Evolutionary conservation across 1,284 basidiomycete genomes (phyloP).

Genomic region (Baeospora myosura): DNA sequence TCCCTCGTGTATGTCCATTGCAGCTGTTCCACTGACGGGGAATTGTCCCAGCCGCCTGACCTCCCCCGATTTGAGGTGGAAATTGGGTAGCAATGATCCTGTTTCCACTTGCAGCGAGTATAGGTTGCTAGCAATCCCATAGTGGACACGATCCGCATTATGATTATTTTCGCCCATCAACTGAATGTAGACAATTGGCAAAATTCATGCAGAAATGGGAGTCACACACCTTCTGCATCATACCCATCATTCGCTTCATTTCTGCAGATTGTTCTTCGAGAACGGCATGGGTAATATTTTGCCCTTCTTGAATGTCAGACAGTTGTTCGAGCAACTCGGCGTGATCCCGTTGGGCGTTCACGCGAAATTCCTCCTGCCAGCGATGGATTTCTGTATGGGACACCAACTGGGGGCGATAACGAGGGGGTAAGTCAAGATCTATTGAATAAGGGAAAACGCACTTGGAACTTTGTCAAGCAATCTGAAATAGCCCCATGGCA

Average conservation of each 20-base stretch:
- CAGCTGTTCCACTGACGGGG: conserved; percentile 41
- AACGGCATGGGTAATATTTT: conserved; percentile 23
- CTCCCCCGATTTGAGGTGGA: conserved; percentile 43
- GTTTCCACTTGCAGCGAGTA: conserved; percentile 38
- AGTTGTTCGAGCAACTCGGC: conserved; percentile 33
- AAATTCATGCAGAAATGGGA: background rate
- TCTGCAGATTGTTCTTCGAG: conserved; percentile 20
- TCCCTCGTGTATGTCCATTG: conserved; percentile 47
- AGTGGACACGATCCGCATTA: conserved; percentile 27
- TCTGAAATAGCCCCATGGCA: conserved; percentile 35
- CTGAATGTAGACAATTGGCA: conserved; percentile 13
- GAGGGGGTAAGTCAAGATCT: background rate
- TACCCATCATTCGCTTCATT: conserved; percentile 31
- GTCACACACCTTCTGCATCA: conserved; percentile 36
- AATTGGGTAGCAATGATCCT: conserved; percentile 37
- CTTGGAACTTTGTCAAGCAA: conserved; percentile 36
- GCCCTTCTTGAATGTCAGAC: conserved; percentile 33
- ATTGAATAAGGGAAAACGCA: conserved; percentile 17
- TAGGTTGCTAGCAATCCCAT: conserved; percentile 39
- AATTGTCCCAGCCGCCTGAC: conserved; percentile 38
- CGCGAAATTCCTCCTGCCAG: conserved; percentile 38
- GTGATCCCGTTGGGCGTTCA: conserved; percentile 32
- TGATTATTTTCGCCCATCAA: conserved; percentile 27
- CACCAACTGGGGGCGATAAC: conserved; percentile 17
- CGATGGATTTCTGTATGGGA: conserved; percentile 36